phyloP scores from a whole-genome alignment of 768 basidiomycete genomes.

The Tricholoma saponaceum region DNA sequence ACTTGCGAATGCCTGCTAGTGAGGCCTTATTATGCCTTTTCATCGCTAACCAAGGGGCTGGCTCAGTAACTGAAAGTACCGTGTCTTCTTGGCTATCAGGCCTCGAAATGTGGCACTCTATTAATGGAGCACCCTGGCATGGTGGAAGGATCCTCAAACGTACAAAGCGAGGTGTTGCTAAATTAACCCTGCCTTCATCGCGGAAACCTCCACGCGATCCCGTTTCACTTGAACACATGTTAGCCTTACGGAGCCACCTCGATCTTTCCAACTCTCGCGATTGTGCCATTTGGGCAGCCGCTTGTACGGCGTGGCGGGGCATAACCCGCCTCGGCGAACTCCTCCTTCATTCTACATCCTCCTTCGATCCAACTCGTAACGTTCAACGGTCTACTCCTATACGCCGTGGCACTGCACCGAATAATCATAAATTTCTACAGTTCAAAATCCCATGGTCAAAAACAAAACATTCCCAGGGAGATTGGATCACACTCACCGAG shows the following conservation, averaged over 20 bases:
- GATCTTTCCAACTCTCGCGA: constrained; percentile 8
- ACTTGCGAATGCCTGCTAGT: background rate
- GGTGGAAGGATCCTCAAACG: constrained; percentile 16
- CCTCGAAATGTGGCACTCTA: background rate
- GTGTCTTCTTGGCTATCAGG: constrained; percentile 24
- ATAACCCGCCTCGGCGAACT: background rate
- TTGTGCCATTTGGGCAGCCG: constrained; percentile 5
- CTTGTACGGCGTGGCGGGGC: background rate
- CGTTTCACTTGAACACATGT: constrained; percentile 27
- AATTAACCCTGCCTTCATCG: constrained; percentile 1
- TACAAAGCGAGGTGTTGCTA: constrained; percentile 7
- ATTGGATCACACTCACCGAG: background rate
- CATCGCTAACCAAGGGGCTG: background rate
- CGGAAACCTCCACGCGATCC: constrained; percentile 16
- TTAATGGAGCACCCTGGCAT: constrained; percentile 26
- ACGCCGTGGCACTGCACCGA: background rate
- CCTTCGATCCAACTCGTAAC: background rate
- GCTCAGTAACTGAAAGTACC: background rate
- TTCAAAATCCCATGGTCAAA: constrained; percentile 5
- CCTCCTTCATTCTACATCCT: background rate
- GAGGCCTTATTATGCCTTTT: background rate
- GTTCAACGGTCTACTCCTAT: background rate
- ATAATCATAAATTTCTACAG: background rate
- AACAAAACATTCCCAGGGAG: background rate
- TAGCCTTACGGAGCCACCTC: constrained; percentile 7